Conservation (phyloP, 2,329 filamentous ascomycete genomes). For the Neopestalotiopsis clavispora region DNA sequence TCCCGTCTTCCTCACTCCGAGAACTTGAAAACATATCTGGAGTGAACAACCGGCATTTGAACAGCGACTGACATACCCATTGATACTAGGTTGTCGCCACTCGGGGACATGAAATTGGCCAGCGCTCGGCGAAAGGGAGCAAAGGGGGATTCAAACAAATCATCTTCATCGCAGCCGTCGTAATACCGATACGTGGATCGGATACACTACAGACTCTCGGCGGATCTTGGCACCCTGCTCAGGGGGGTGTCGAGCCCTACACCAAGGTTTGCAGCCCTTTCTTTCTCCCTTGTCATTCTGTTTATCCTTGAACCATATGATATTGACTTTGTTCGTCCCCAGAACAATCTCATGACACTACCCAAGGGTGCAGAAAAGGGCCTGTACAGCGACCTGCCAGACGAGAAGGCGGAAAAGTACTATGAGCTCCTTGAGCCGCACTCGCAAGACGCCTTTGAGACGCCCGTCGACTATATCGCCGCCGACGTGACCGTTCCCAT, state of each 20-base stretch:
- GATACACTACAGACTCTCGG: slow-evolving; percentile 9
- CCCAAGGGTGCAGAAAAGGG: slow-evolving; percentile 19
- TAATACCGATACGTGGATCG: neutral
- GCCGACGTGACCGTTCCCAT: slow-evolving; percentile 24
- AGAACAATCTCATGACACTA: slow-evolving; percentile 17
- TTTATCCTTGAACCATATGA: neutral
- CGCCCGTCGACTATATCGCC: slow-evolving; percentile 20
- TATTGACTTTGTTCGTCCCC: neutral
- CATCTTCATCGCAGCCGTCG: slow-evolving; percentile 8
- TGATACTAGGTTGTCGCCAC: slow-evolving; percentile 6
- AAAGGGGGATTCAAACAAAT: slow-evolving; percentile 13
- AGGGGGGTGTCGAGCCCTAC: slow-evolving; percentile 4
- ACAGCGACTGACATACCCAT: neutral
- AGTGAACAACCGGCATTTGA: too few relatives aligned
- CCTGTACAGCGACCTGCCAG: slow-evolving; percentile 24
- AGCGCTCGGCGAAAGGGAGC: slow-evolving; percentile 3
- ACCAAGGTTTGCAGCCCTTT: slow-evolving; percentile 1
- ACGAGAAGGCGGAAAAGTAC: slow-evolving; percentile 19
- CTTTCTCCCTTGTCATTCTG: neutral
- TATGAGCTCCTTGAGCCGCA: slow-evolving; percentile 20
- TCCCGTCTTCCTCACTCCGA: too few relatives aligned
- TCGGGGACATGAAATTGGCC: neutral
- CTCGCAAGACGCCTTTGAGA: slow-evolving; percentile 26
- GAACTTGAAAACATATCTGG: too few relatives aligned
- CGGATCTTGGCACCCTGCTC: slow-evolving; percentile 8